These are phyloP conservation scores for Cystobasidium pallidum DNA, from an alignment of 1,284 basidiomycete genomes.

Conservation along the genomic window DNA sequence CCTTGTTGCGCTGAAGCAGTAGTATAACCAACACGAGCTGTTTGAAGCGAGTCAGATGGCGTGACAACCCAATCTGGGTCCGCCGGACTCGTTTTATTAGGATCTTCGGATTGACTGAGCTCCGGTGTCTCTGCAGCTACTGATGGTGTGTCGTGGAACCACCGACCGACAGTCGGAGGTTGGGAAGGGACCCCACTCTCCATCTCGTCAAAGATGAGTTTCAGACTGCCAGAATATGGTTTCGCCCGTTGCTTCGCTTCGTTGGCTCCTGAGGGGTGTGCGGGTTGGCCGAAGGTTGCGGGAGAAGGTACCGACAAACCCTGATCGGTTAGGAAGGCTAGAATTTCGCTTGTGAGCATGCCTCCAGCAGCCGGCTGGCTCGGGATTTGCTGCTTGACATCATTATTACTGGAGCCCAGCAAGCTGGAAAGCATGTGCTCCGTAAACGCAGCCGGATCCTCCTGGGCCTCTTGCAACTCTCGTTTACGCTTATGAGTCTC, in stretches of 20 bases:
- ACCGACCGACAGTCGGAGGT: not conserved
- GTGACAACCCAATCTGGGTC: conserved; percentile 27
- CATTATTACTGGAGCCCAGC: not conserved
- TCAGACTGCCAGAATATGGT: not conserved
- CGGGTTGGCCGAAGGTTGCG: not conserved
- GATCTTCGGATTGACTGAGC: conserved; percentile 31
- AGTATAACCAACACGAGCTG: not conserved
- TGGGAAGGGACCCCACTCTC: not conserved
- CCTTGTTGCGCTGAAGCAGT: not conserved
- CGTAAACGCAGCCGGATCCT: conserved; percentile 49
- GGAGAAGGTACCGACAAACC: not conserved
- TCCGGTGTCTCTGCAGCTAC: conserved; percentile 38
- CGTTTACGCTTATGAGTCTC: conserved; percentile 50
- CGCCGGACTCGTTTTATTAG: conserved; percentile 34
- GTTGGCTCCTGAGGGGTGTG: not conserved
- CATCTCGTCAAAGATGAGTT: conserved; percentile 12
- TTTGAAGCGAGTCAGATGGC: conserved; percentile 17
- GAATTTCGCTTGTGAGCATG: conserved; percentile 9
- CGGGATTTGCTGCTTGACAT: not conserved
- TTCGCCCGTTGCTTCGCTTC: not conserved
- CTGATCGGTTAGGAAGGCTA: conserved; percentile 20
- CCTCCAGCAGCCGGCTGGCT: not conserved
- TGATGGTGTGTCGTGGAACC: conserved; percentile 30
- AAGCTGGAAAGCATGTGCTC: conserved; percentile 46
- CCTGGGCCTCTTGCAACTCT: conserved; percentile 49